Percentiles rank a stretch among this genome's conserved stretches.
These are phyloP conservation scores for Alternaria burnsii DNA, from an alignment of 2,329 filamentous ascomycete species.

Conservation along the genomic window DNA sequence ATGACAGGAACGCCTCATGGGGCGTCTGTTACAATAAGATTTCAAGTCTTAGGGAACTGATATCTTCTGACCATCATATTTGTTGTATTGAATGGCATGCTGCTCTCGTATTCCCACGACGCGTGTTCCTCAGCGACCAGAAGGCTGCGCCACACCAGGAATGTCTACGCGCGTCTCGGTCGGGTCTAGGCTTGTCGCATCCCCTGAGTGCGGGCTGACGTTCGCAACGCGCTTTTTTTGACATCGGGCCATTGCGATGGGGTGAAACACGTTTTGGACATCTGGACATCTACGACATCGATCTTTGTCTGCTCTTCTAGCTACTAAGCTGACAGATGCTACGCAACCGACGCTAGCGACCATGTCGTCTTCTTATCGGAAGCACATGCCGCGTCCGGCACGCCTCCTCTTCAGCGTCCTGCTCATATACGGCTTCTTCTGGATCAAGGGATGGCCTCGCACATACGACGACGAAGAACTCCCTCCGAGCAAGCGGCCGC, in stretches of 20 bases:
- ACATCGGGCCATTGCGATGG: conserved; percentile 11
- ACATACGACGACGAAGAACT: conserved; percentile 46
- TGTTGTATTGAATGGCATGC: not conserved
- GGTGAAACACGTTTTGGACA: conserved; percentile 3
- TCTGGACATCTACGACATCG: not conserved
- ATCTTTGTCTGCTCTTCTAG: not conserved
- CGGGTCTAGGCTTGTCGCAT: conserved; percentile 19
- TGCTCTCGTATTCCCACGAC: not conserved
- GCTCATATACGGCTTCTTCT: conserved; percentile 39
- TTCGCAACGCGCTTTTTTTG: conserved; percentile 6
- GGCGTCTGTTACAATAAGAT: not conserved
- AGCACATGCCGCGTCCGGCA: conserved; percentile 31
- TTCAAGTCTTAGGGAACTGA: not conserved
- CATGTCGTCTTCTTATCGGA: conserved; percentile 35
- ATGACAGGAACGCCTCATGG: not conserved
- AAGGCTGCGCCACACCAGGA: conserved; percentile 14
- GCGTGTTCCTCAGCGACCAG: conserved; percentile 13
- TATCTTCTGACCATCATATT: not conserved
- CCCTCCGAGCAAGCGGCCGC: conserved; percentile 29
- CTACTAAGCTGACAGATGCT: conserved; percentile 17
- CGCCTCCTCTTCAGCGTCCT: conserved; percentile 31
- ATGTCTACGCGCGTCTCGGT: conserved; percentile 6
- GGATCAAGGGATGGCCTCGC: conserved; percentile 45
- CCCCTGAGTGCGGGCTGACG: conserved; percentile 17
- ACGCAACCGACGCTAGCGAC: conserved; percentile 21